These are phyloP conservation scores for Saccharum spontaneum DNA, from an alignment of 176 grass and related monocot genomes.

Conservation along the genomic window DNA sequence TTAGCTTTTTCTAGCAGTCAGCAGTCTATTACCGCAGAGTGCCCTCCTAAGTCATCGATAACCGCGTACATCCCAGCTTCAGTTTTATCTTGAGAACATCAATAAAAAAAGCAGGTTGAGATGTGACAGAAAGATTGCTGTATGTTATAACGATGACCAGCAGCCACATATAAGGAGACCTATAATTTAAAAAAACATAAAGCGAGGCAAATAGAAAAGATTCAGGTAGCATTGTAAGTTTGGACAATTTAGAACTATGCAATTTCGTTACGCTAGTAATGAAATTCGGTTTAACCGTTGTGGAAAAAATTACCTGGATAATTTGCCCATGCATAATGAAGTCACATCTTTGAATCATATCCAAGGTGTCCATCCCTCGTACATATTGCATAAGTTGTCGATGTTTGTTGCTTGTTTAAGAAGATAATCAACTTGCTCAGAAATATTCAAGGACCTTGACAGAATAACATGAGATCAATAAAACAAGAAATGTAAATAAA, in stretches of 20 bases:
- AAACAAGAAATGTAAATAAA: constrained; percentile 27
- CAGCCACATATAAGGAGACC: not conserved
- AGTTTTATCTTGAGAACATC: constrained; percentile 3
- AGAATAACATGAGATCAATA: constrained; percentile 35
- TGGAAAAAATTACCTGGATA: constrained; percentile 30
- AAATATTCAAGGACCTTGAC: constrained; percentile 65
- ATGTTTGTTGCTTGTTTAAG: constrained; percentile 89
- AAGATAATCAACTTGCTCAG: constrained; percentile 92
- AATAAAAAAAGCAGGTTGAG: not conserved
- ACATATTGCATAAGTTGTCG: constrained; percentile 99
- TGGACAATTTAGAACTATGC: not conserved
- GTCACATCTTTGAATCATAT: constrained; percentile 58
- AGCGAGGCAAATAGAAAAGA: not conserved
- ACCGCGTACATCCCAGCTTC: not conserved
- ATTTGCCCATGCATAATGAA: constrained; percentile 11
- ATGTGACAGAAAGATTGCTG: not conserved
- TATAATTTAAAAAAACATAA: constrained; percentile 18
- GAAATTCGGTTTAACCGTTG: not conserved
- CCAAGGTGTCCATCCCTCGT: constrained; percentile 99
- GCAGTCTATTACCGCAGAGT: not conserved
- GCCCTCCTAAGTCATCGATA: not conserved
- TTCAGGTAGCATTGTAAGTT: not conserved
- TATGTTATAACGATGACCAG: not conserved
- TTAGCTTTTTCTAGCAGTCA: not conserved
- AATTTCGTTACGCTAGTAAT: not conserved